Evolutionary conservation across 139 green algal genomes (phyloP).

Genomic region (Edaphochlamys debaryana): DNA sequence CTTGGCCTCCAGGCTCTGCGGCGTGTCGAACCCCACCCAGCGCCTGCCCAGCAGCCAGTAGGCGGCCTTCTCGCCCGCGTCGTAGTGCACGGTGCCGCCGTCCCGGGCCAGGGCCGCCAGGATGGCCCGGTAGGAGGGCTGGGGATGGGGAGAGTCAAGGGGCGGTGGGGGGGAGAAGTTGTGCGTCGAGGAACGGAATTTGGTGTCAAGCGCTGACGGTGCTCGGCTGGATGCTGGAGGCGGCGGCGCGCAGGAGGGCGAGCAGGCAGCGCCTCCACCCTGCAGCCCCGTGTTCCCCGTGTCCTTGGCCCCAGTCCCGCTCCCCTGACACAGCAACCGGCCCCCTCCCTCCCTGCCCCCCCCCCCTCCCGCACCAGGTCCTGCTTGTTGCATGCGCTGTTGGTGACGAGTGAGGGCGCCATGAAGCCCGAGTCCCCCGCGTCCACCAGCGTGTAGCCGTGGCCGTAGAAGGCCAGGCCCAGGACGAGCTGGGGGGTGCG

Average conservation of each 20-base stretch:
- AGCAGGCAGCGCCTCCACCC: no score
- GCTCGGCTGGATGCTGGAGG: neutral
- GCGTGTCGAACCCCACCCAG: constrained; percentile 17
- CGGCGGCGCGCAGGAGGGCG: no score
- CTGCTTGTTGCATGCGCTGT: neutral
- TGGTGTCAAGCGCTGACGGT: no score
- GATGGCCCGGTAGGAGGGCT: neutral
- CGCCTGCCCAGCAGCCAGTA: constrained; percentile 2
- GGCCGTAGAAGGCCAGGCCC: constrained; percentile 5
- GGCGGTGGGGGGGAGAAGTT: no score
- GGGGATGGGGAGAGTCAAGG: neutral
- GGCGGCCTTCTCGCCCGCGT: neutral
- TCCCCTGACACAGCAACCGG: no score
- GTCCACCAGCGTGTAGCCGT: constrained; percentile 13
- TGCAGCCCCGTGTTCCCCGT: no score
- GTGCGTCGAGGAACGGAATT: no score
- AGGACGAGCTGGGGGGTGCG: neutral
- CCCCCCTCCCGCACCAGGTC: neutral
- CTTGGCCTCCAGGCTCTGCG: neutral
- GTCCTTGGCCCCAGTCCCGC: no score
- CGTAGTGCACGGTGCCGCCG: neutral
- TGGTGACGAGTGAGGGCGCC: neutral
- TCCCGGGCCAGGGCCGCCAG: neutral
- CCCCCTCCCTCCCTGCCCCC: neutral
- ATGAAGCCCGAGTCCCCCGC: neutral